phyloP scores from a whole-genome alignment of 2,329 filamentous ascomycete genomes.

The Tolypocladium album region DNA sequence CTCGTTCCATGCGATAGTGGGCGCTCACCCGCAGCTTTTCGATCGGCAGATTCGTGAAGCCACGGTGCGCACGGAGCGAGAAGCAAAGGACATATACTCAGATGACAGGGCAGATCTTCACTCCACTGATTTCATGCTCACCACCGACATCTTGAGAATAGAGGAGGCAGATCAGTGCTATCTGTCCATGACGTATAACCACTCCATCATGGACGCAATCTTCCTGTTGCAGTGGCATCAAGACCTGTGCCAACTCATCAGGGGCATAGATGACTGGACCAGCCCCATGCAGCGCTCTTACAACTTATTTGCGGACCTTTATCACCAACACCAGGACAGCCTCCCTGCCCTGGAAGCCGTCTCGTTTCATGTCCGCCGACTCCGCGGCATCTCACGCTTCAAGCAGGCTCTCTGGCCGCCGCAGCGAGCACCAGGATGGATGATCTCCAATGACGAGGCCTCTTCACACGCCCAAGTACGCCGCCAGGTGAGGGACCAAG shows the following conservation, averaged over 20 bases:
- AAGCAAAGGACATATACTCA: conserved; percentile 10
- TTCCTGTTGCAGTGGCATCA: conserved; percentile 20
- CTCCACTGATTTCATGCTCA: conserved; percentile 19
- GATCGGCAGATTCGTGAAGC: conserved; percentile 13
- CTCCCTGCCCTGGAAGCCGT: conserved; percentile 15
- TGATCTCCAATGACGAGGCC: conserved; percentile 18
- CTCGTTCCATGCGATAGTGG: conserved; percentile 18
- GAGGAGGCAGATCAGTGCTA: conserved; percentile 6
- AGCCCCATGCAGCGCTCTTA: conserved; percentile 16
- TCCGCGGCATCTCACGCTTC: conserved; percentile 24
- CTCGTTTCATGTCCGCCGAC: conserved; percentile 16
- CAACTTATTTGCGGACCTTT: conserved; percentile 20
- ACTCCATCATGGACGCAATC: conserved; percentile 23
- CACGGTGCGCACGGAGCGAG: conserved; percentile 9
- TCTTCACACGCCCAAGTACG: conserved; percentile 11
- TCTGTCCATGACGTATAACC: conserved; percentile 20
- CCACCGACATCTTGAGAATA: conserved; percentile 13
- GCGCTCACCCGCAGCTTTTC: conserved; percentile 10
- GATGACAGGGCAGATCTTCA: conserved; percentile 8
- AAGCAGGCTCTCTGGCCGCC: conserved; percentile 19
- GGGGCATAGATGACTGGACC: conserved; percentile 4
- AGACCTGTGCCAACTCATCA: conserved; percentile 20
- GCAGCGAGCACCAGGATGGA: conserved; percentile 20
- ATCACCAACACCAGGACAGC: conserved; percentile 17
- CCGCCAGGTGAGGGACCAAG: conserved; percentile 6